Evolutionary conservation across 345 rosid species (phyloP).

Genomic region (Eutrema heterophyllum): DNA sequence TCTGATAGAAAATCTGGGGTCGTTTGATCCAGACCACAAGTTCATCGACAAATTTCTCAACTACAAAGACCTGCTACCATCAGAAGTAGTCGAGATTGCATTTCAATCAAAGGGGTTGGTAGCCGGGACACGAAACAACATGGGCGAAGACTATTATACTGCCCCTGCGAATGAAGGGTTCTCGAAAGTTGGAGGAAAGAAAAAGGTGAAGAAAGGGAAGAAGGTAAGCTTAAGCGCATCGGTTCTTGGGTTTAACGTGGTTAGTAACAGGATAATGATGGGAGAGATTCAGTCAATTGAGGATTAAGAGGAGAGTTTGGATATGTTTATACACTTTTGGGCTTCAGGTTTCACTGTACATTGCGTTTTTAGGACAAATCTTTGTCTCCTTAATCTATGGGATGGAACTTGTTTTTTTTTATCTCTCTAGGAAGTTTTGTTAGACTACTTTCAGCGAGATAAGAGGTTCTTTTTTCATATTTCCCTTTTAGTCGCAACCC

Average conservation of each 20-base stretch:
- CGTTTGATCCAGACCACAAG: constrained; percentile 63
- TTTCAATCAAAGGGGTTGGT: constrained; percentile 49
- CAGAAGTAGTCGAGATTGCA: constrained; percentile 88
- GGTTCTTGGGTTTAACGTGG: constrained; percentile 86
- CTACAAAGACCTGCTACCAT: constrained; percentile 76
- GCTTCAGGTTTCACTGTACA: constrained; percentile 32
- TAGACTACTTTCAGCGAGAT: constrained; percentile 12
- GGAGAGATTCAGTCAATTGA: constrained; percentile 92
- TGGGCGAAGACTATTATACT: constrained; percentile 41
- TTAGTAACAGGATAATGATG: constrained; percentile 97
- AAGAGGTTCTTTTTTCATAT: not conserved
- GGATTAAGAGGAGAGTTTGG: constrained; percentile 38
- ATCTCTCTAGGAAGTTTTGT: constrained; percentile 27
- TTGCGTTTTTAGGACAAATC: constrained; percentile 14
- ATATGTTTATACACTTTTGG: constrained; percentile 45
- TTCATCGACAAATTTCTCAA: constrained; percentile 92
- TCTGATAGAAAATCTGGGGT: constrained; percentile 67
- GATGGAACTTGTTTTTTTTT: constrained; percentile 19
- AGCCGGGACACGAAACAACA: constrained; percentile 28
- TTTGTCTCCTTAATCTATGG: not conserved
- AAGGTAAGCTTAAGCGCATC: constrained; percentile 80
- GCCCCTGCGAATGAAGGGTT: constrained; percentile 39
- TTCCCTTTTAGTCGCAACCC: not conserved
- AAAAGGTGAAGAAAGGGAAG: constrained; percentile 85
- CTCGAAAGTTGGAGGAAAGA: constrained; percentile 71